phyloP scores from a whole-genome alignment of 2,329 filamentous ascomycete species.

The Paecilomyces dactylethromorphus region DNA sequence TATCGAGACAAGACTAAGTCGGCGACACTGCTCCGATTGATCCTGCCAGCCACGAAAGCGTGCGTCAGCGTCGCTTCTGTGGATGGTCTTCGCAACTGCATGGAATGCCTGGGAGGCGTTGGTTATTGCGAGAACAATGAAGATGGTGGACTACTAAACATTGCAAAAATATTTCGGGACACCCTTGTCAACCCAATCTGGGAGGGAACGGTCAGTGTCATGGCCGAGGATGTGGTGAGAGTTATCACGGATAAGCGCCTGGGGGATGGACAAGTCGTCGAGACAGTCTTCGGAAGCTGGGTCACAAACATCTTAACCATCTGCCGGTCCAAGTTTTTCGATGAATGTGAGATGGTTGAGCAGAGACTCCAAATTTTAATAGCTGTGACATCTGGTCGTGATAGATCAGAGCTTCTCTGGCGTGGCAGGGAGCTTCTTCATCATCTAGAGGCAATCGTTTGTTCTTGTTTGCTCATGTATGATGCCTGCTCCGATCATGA shows the following conservation, averaged over 20 bases:
- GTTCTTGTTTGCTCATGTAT: not conserved
- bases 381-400: not conserved
- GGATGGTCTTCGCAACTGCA: conserved; percentile 17
- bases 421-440: not conserved
- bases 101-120: conserved; percentile 25
- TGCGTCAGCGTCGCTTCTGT: conserved; percentile 17
- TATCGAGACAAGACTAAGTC: conserved; percentile 12
- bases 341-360: not conserved
- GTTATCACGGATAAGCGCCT: conserved; percentile 1
- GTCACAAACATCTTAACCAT: not conserved
- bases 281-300: not conserved
- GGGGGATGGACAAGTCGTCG: not conserved
- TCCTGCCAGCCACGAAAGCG: conserved; percentile 28
- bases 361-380: not conserved
- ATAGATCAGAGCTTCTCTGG: not conserved
- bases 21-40: conserved; percentile 21
- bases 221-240: conserved; percentile 48
- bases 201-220: conserved; percentile 66
- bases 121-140: conserved; percentile 34
- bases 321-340: not conserved
- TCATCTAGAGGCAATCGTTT: not conserved
- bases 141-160: conserved; percentile 50
- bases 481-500: not conserved
- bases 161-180: conserved; percentile 60
- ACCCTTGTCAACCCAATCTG: conserved; percentile 48